These are phyloP conservation scores for Colletotrichum musae DNA, from an alignment of 2,329 filamentous ascomycete genomes.

Conservation along the genomic window DNA sequence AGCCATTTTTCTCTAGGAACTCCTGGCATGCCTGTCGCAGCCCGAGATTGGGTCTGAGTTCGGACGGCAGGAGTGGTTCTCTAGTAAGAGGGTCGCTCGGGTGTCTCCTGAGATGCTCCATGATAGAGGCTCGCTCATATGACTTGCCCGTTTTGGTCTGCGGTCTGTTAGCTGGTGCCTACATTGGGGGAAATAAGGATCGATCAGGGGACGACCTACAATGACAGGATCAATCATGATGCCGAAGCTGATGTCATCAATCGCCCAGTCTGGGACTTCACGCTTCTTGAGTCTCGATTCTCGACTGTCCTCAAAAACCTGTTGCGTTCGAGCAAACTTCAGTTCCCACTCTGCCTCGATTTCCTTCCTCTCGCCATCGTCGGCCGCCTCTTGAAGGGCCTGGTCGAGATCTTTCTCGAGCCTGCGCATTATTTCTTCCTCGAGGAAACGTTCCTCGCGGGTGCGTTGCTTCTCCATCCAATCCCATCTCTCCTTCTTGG, in stretches of 20 bases:
- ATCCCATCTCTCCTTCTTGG: constrained; percentile 91
- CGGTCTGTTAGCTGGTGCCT: constrained; percentile 38
- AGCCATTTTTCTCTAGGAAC: constrained; percentile 88
- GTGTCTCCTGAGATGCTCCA: constrained; percentile 85
- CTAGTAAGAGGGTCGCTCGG: constrained; percentile 87
- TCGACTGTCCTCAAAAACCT: constrained; percentile 66
- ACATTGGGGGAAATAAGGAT: neutral
- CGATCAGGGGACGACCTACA: constrained; percentile 52
- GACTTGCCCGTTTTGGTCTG: constrained; percentile 89
- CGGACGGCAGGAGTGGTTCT: constrained; percentile 76
- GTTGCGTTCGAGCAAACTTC: constrained; percentile 58
- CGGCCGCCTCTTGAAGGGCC: constrained; percentile 55
- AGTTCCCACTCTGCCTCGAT: constrained; percentile 62
- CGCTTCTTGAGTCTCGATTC: constrained; percentile 59
- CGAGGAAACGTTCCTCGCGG: constrained; percentile 69
- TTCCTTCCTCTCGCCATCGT: constrained; percentile 64
- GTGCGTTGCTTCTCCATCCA: constrained; percentile 74
- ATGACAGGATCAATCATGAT: constrained; percentile 81
- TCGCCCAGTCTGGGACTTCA: constrained; percentile 80
- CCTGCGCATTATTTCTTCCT: constrained; percentile 70
- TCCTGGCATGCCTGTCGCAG: constrained; percentile 87
- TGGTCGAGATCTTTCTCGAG: constrained; percentile 64
- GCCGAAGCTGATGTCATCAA: constrained; percentile 83
- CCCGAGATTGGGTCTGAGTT: constrained; percentile 85
- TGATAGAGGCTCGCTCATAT: constrained; percentile 88